phyloP scores from a whole-genome alignment of 2,329 filamentous ascomycete species.

The Ascochyta viciae-villosae region DNA sequence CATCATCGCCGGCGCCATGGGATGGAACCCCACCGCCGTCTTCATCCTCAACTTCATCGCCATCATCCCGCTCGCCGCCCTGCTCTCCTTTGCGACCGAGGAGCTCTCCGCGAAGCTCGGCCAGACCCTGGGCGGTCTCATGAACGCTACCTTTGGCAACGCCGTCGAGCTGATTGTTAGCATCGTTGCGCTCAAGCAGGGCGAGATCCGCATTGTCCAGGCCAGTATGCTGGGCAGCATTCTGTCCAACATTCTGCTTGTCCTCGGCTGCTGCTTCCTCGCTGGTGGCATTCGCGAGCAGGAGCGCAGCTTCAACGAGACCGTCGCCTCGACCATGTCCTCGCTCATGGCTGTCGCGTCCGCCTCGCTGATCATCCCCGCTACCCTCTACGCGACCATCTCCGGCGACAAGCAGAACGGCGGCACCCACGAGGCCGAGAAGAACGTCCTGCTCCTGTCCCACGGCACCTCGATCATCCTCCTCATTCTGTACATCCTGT shows the following conservation, averaged over 20 bases:
- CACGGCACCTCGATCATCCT: conserved; percentile 62
- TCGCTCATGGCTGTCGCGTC: conserved; percentile 65
- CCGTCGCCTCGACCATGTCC: conserved; percentile 79
- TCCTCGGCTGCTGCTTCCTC: conserved; percentile 62
- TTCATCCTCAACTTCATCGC: conserved; percentile 83
- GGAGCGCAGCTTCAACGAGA: conserved; percentile 69
- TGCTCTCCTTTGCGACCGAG: conserved; percentile 79
- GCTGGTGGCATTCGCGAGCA: conserved; percentile 55
- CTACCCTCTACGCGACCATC: conserved; percentile 59
- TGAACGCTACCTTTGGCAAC: conserved; percentile 82
- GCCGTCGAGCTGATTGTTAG: conserved; percentile 86
- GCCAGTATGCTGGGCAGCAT: conserved; percentile 97
- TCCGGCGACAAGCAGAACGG: conserved; percentile 45
- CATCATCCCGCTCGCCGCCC: conserved; percentile 76
- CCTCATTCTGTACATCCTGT: conserved; percentile 61
- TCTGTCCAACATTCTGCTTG: conserved; percentile 90
- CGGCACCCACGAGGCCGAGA: conserved; percentile 50
- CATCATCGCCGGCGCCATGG: conserved; percentile 68
- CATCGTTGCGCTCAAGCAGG: conserved; percentile 84
- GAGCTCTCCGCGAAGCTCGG: conserved; percentile 76
- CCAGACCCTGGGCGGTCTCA: conserved; percentile 74
- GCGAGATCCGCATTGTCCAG: conserved; percentile 95
- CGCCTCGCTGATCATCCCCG: conserved; percentile 61
- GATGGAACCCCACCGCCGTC: conserved; percentile 71
- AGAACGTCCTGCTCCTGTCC: conserved; percentile 59